Percentiles rank a stretch among this genome's conserved stretches.
phyloP scores from a whole-genome alignment of 2,329 filamentous ascomycete species.

The Trichophyton benhamiae region DNA sequence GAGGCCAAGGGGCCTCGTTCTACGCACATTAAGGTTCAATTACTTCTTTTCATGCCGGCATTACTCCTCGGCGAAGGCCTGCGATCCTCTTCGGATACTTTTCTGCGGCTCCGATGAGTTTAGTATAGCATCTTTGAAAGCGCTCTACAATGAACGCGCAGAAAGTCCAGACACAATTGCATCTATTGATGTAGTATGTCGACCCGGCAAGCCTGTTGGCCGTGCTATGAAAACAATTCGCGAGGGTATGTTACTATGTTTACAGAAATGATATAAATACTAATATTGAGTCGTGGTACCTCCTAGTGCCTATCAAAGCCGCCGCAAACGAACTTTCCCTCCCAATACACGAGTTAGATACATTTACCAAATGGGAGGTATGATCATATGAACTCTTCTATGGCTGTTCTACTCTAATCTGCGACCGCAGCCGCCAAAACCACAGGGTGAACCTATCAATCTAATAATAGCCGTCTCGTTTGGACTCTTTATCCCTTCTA shows the following conservation, averaged over 20 bases:
- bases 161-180: slow-evolving; percentile 45
- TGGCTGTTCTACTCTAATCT: slow-evolving; percentile 13
- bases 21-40: background rate
- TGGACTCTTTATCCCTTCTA: slow-evolving; percentile 70
- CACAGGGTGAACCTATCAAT: slow-evolving; percentile 44
- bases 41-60: background rate
- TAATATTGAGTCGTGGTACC: background rate
- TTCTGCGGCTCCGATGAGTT: slow-evolving; percentile 93
- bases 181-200: slow-evolving; percentile 75
- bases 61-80: slow-evolving; percentile 20
- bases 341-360: slow-evolving; percentile 61
- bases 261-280: background rate
- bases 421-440: slow-evolving; percentile 41
- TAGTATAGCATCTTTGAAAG: slow-evolving; percentile 63
- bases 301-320: slow-evolving; percentile 57
- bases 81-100: slow-evolving; percentile 61
- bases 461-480: slow-evolving; percentile 89
- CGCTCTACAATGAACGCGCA: slow-evolving; percentile 51
- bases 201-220: slow-evolving; percentile 65
- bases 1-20: background rate
- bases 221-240: slow-evolving; percentile 57
- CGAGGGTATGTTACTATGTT: slow-evolving; percentile 40
- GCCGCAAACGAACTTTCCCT: slow-evolving; percentile 53
- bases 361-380: slow-evolving; percentile 71
- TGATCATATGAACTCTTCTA: slow-evolving; percentile 19